phyloP scores from a whole-genome alignment of 164 flowering plant species.

The Vitis riparia region DNA sequence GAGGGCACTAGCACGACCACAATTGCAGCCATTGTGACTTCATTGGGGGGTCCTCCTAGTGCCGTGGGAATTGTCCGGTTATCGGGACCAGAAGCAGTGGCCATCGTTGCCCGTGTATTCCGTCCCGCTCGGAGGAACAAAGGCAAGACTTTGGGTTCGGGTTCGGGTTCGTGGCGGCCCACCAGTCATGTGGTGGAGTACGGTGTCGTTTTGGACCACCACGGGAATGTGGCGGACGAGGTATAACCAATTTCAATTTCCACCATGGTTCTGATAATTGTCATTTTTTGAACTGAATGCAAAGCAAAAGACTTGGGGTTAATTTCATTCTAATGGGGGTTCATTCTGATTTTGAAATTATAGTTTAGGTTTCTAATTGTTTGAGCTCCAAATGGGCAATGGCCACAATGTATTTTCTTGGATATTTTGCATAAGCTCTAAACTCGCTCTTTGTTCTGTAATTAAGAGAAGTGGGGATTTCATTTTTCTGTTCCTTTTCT shows the following conservation, averaged over 20 bases:
- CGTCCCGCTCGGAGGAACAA: constrained; percentile 40
- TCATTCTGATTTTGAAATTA: too few relatives aligned
- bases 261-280: too few relatives aligned
- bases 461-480: too few relatives aligned
- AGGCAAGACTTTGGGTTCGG: constrained; percentile 17
- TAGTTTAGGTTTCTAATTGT: too few relatives aligned
- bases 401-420: too few relatives aligned
- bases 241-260: constrained; percentile 24
- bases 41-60: constrained; percentile 76
- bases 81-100: constrained; percentile 81
- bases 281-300: too few relatives aligned
- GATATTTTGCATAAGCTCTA: too few relatives aligned
- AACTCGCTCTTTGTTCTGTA: too few relatives aligned
- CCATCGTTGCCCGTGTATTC: constrained; percentile 58
- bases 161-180: constrained; percentile 56
- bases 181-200: constrained; percentile 86
- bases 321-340: too few relatives aligned
- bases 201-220: constrained; percentile 67
- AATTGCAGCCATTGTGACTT: constrained; percentile 92
- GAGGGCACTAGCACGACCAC: constrained; percentile 41
- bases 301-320: too few relatives aligned
- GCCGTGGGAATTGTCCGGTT: constrained; percentile 91
- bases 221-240: constrained; percentile 80
- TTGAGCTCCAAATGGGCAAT: too few relatives aligned
- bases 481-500: too few relatives aligned